These are phyloP conservation scores for Glycine latifolia DNA, from an alignment of 306 rosid genomes.

Conservation along the genomic window DNA sequence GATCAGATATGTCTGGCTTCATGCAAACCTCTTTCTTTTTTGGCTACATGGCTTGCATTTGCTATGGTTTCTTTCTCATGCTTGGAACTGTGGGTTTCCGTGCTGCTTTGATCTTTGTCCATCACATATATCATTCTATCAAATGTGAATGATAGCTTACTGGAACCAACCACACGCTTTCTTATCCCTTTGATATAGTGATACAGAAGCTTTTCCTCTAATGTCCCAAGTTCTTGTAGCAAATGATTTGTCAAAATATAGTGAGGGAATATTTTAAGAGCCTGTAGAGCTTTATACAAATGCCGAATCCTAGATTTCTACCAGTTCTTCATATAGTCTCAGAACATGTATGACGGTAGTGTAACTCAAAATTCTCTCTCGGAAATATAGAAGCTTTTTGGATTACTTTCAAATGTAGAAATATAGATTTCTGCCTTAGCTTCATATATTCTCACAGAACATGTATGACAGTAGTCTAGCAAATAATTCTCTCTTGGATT, in stretches of 20 bases:
- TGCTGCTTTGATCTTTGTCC: conserved; percentile 57
- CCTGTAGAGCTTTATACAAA: conserved; percentile 5
- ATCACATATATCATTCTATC: conserved; percentile 57
- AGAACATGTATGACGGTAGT: conserved; percentile 10
- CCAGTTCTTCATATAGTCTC: conserved; percentile 12
- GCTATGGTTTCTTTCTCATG: conserved; percentile 70
- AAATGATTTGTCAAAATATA: conserved; percentile 21
- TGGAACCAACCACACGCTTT: conserved; percentile 20
- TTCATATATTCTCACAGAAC: conserved; percentile 1
- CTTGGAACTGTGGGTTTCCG: conserved; percentile 62
- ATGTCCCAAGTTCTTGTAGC: conserved; percentile 13
- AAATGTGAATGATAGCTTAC: conserved; percentile 56
- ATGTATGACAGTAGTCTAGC: not conserved
- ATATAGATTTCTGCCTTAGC: not conserved
- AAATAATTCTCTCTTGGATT: not conserved
- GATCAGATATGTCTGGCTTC: conserved; percentile 68
- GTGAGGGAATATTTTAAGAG: not conserved
- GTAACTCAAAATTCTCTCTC: not conserved
- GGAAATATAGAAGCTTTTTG: conserved; percentile 39
- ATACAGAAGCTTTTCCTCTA: conserved; percentile 3
- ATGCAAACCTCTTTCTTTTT: conserved; percentile 71
- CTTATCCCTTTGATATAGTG: conserved; percentile 28
- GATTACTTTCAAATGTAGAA: not conserved
- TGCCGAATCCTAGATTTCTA: not conserved
- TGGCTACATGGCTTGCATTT: conserved; percentile 67